Evolutionary conservation across 2,329 filamentous ascomycete genomes (phyloP).

Genomic region (Aspergillus puulaauensis): DNA sequence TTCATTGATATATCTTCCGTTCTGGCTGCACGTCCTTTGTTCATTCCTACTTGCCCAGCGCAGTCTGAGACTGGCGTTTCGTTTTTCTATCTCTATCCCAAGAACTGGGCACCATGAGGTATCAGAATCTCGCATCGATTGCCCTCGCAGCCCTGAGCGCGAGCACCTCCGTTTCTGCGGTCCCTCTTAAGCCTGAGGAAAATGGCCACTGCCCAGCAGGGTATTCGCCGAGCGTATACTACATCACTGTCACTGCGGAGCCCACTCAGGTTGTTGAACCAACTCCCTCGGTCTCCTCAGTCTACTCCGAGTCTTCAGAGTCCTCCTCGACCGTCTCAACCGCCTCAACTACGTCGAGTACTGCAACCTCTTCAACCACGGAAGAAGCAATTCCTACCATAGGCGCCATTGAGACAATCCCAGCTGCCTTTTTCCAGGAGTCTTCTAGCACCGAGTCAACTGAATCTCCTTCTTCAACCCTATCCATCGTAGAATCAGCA

Average conservation of each 20-base stretch:
- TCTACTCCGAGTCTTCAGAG: neutral
- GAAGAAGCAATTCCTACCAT: neutral
- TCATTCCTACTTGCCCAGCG: slow-evolving; percentile 6
- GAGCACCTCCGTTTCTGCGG: slow-evolving; percentile 26
- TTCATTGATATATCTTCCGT: slow-evolving; percentile 24
- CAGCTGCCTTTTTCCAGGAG: neutral
- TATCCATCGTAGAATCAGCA: neutral
- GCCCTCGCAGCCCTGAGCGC: slow-evolving; percentile 24
- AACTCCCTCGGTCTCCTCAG: slow-evolving; percentile 2
- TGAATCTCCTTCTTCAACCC: neutral
- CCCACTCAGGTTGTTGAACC: slow-evolving; percentile 14
- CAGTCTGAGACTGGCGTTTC: slow-evolving; percentile 5
- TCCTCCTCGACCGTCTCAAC: neutral
- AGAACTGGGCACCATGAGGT: slow-evolving; percentile 24
- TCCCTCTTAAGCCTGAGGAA: slow-evolving; percentile 15
- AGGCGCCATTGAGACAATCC: slow-evolving; percentile 1
- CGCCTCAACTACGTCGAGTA: neutral
- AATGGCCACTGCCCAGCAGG: slow-evolving; percentile 25
- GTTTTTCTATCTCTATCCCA: neutral
- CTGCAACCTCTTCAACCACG: neutral
- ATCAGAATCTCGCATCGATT: slow-evolving; percentile 23
- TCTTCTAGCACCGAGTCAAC: neutral
- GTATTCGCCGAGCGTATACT: slow-evolving; percentile 28
- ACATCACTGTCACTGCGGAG: slow-evolving; percentile 25
- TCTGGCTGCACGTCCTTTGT: slow-evolving; percentile 22